Evolutionary conservation across 129 eudicot species (phyloP).

Genomic region (Deinandra increscens): DNA sequence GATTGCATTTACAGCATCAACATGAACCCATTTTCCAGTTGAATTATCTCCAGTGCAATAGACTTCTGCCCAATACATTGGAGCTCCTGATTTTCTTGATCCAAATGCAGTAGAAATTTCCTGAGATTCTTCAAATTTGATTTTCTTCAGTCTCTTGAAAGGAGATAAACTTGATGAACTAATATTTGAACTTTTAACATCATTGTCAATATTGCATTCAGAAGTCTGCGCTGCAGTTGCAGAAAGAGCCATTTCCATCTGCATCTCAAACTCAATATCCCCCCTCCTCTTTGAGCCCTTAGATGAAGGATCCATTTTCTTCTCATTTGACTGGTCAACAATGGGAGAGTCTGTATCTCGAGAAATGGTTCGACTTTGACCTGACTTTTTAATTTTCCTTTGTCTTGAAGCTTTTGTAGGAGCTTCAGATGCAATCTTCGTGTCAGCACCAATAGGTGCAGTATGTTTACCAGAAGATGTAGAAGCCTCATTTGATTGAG

Average conservation of each 20-base stretch:
- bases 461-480: constrained; percentile 35
- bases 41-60: constrained; percentile 68
- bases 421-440: constrained; percentile 34
- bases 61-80: constrained; percentile 90
- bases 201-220: constrained; percentile 20
- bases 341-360: constrained; percentile 22
- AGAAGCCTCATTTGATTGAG: constrained; percentile 46
- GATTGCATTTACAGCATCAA: constrained; percentile 79
- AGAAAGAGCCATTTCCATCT: constrained; percentile 84
- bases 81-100: constrained; percentile 79
- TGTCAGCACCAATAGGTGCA: constrained; percentile 26
- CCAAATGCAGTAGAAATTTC: constrained; percentile 86
- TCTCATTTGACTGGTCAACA: constrained; percentile 37
- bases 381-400: constrained; percentile 30
- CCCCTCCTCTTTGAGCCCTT: constrained; percentile 64
- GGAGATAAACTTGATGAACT: constrained; percentile 30
- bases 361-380: constrained; percentile 15
- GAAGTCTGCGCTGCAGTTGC: constrained; percentile 55
- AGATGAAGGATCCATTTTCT: constrained; percentile 34
- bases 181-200: constrained; percentile 24
- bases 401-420: constrained; percentile 29
- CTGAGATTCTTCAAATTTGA: constrained; percentile 40
- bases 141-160: constrained; percentile 43
- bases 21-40: constrained; percentile 95
- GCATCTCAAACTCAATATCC: constrained; percentile 84